A percentile compares a stretch with the other conserved stretches of the same genome.
Evolutionary conservation across 1,139 yeast genomes (phyloP).

Genomic region (Blastobotrys arbuscula): DNA sequence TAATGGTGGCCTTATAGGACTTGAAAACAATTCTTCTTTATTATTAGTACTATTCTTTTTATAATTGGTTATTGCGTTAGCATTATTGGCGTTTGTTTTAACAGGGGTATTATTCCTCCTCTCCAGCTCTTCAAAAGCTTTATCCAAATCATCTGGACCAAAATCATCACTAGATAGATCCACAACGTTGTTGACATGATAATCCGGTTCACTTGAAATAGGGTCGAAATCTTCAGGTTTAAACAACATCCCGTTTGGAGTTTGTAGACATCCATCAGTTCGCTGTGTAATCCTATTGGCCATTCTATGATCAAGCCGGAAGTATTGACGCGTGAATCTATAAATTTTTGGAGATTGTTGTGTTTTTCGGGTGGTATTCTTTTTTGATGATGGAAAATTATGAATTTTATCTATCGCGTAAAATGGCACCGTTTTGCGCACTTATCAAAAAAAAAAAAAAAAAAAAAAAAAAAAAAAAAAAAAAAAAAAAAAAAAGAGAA

Average conservation of each 20-base stretch:
- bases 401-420: too few relatives aligned
- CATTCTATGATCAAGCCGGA: not conserved
- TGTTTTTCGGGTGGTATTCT: too few relatives aligned
- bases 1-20: not conserved
- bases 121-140: slow-evolving; percentile 8
- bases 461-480: too few relatives aligned
- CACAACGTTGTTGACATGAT: not conserved
- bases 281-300: slow-evolving; percentile 1
- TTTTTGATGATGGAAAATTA: not conserved
- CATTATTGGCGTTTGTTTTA: too few relatives aligned
- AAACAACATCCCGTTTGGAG: slow-evolving; percentile 1
- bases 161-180: not conserved
- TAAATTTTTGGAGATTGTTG: too few relatives aligned
- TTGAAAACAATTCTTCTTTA: not conserved
- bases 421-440: too few relatives aligned
- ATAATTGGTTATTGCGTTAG: not conserved
- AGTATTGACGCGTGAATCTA: not conserved
- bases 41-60: not conserved
- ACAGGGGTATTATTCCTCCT: not conserved
- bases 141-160: slow-evolving; percentile 3
- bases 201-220: slow-evolving; percentile 1
- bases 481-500: too few relatives aligned
- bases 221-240: slow-evolving; percentile 7
- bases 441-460: not conserved
- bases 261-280: slow-evolving; percentile 1